phyloP scores from a whole-genome alignment of 2,329 filamentous ascomycete species.

The Ascochyta clinopodiicola region DNA sequence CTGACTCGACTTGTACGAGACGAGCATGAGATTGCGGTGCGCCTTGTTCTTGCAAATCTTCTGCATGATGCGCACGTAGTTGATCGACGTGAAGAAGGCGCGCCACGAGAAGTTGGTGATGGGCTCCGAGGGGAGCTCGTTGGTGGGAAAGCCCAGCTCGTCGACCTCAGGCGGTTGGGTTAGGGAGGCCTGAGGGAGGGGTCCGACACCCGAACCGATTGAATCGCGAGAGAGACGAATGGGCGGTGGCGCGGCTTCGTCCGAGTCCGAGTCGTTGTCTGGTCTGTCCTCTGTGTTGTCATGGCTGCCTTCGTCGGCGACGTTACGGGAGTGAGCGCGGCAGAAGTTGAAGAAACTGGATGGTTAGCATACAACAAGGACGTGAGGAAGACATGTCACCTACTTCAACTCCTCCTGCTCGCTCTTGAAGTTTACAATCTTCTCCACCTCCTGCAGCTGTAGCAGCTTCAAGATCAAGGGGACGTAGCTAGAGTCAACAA shows the following conservation, averaged over 20 bases:
- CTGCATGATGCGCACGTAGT: slow-evolving; percentile 93
- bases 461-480: slow-evolving; percentile 92
- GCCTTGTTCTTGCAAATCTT: slow-evolving; percentile 97
- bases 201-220: slow-evolving; percentile 34
- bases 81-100: slow-evolving; percentile 94
- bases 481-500: slow-evolving; percentile 94
- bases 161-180: slow-evolving; percentile 68
- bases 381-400: slow-evolving; percentile 26
- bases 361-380: slow-evolving; percentile 21
- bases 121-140: slow-evolving; percentile 72
- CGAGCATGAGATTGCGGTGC: slow-evolving; percentile 89
- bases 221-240: slow-evolving; percentile 65
- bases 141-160: slow-evolving; percentile 82
- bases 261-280: slow-evolving; percentile 48
- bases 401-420: slow-evolving; percentile 84
- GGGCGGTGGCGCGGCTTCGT: slow-evolving; percentile 83
- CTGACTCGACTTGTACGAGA: slow-evolving; percentile 93
- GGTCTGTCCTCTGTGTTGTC: slow-evolving; percentile 26
- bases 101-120: slow-evolving; percentile 92
- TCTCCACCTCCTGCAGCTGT: slow-evolving; percentile 91
- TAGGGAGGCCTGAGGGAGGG: slow-evolving; percentile 33
- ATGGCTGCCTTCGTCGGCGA: slow-evolving; percentile 36
- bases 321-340: slow-evolving; percentile 71
- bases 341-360: slow-evolving; percentile 92
- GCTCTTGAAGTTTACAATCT: slow-evolving; percentile 82